Evolutionary conservation across 148 eudicot genomes (phyloP).

Genomic region (Nyssa sinensis): DNA sequence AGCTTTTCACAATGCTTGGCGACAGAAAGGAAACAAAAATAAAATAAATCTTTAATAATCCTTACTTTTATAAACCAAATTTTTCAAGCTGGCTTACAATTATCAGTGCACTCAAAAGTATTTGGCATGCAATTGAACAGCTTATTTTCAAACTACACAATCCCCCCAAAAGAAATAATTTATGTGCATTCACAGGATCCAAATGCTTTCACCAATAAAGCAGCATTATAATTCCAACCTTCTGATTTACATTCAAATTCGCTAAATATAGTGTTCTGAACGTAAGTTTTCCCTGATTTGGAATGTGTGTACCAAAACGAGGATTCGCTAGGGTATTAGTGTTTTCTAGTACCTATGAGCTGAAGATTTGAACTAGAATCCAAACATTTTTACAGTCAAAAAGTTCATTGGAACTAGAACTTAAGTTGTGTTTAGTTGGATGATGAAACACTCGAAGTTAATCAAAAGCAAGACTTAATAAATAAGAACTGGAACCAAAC

Average conservation of each 20-base stretch:
- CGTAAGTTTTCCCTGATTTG: no score
- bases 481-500: background rate
- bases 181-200: background rate
- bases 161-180: background rate
- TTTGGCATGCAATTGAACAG: background rate
- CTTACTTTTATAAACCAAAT: background rate
- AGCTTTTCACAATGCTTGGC: no score
- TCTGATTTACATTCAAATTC: no score
- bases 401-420: no score
- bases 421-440: no score
- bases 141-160: background rate
- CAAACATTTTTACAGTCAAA: no score
- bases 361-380: no score
- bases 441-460: no score
- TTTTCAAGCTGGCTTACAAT: background rate
- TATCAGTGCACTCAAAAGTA: background rate
- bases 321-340: no score
- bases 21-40: background rate
- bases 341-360: no score
- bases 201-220: background rate
- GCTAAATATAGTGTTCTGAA: no score
- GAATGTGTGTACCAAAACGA: no score
- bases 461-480: background rate
- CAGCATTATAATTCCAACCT: slow-evolving; percentile 4
- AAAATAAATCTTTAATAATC: background rate